phyloP scores from a whole-genome alignment of 371 early-diverging fungal species.

The Neoconidiobolus thromboides region DNA sequence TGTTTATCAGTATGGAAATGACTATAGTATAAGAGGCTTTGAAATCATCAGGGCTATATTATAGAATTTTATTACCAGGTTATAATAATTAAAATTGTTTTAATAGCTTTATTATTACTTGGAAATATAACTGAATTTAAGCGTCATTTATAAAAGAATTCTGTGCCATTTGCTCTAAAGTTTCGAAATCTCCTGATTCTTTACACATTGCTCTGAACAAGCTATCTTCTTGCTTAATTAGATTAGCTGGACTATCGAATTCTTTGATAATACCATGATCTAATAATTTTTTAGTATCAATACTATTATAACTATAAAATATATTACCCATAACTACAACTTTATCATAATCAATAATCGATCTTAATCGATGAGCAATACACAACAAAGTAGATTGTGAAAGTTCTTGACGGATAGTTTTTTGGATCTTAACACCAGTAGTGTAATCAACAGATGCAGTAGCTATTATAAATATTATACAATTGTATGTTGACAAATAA shows the following conservation, averaged over 20 bases:
- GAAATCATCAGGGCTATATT: too few relatives aligned
- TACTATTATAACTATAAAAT: too few relatives aligned
- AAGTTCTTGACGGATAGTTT: constrained; percentile 46
- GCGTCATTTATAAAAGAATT: too few relatives aligned
- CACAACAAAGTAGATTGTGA: constrained; percentile 29
- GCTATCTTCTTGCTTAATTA: constrained; percentile 19
- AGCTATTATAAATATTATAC: constrained; percentile 25
- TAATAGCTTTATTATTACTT: too few relatives aligned
- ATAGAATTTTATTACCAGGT: too few relatives aligned
- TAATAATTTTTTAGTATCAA: too few relatives aligned
- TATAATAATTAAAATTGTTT: too few relatives aligned
- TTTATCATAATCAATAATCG: constrained; percentile 64
- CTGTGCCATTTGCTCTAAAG: not conserved
- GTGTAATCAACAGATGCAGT: constrained; percentile 56
- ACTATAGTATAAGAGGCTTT: too few relatives aligned
- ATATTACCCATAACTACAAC: constrained; percentile 46
- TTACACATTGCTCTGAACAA: constrained; percentile 39
- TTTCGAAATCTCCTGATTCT: constrained; percentile 39
- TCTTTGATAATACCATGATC: constrained; percentile 33
- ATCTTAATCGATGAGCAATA: constrained; percentile 52
- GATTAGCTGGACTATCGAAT: constrained; percentile 31
- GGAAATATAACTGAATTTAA: too few relatives aligned
- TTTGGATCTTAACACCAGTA: constrained; percentile 38
- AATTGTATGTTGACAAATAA: not conserved
- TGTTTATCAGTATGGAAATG: too few relatives aligned